Base-by-base conservation (phyloP, 495 filamentous ascomycete species). In the Lasiosphaeria ovina region DNA sequence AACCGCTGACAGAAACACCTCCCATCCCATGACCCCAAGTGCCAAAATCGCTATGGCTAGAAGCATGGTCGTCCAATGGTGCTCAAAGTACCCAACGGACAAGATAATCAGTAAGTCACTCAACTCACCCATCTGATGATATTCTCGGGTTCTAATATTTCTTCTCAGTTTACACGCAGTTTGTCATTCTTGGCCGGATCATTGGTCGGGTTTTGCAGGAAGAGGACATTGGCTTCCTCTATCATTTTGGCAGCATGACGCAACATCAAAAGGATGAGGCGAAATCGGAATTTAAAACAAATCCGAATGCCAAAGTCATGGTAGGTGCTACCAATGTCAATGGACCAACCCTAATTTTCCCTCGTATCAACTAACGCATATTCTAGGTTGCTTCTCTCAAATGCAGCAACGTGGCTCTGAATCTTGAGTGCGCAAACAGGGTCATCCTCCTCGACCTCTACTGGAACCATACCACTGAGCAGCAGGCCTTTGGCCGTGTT, bases 401-500 rank as follows among this genome's bases (percentile, higher is more conserved):
- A 33, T 74, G 74, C n/a, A 81, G 82, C 0, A 79, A 78, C 0
- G 71, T 72, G 11, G 77, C 79, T 1, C 69, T 86, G 3, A 84
- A 87, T 42, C 68, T 87, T 24, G 78, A 82, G 0, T 71, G 71
- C 49, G 85, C 83, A 0, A 84, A 82, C 54, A 79, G 84, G 36
- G 83, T 85, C 50, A 81, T 87, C 14, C 72, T 79, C 1, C 55
- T 86, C 0, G 85, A 87, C 56, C 74, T 80, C 0, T 87, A 84
- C 84, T 89, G 83, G 82, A 87, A 88, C 55, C 73, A 49, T 0
- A 66, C 60, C 0, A 45, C 69, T 0, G 75, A 77, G 44, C 55
- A 68, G 7, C 75, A 76, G 51, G 73, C 72, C 3, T 62, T 75
- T 11, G 63, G 65, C 33, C 70, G 73, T 6, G 64, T 77, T 3